These are phyloP conservation scores for Metarhizium anisopliae DNA, from an alignment of 2,329 filamentous ascomycete species.

Conservation along the genomic window DNA sequence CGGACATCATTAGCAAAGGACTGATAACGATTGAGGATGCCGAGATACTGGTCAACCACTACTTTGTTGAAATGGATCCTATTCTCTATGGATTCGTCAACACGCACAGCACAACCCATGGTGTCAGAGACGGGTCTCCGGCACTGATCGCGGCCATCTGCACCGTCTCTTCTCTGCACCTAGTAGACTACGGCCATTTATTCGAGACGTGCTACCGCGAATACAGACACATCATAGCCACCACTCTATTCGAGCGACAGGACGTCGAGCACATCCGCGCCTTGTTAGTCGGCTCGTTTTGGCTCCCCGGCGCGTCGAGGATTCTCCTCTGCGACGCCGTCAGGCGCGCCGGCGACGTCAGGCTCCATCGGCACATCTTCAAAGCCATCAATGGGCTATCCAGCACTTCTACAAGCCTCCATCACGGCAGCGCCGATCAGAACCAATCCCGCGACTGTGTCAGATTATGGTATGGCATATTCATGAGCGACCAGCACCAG, in stretches of 20 bases:
- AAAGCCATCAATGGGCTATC: not conserved
- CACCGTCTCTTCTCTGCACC: conserved; percentile 14
- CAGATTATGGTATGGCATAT: conserved; percentile 28
- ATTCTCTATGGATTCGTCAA: conserved; percentile 13
- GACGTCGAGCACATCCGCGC: conserved; percentile 26
- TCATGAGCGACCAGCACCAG: conserved; percentile 25
- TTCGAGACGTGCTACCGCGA: conserved; percentile 3
- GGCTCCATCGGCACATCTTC: conserved; percentile 18
- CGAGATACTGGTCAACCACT: conserved; percentile 14
- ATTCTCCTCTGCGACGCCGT: conserved; percentile 28
- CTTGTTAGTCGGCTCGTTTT: conserved; percentile 28
- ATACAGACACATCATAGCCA: not conserved
- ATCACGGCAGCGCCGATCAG: conserved; percentile 8
- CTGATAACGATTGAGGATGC: conserved; percentile 10
- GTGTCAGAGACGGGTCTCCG: conserved; percentile 12
- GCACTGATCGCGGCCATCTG: conserved; percentile 12
- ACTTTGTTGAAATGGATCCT: conserved; percentile 12
- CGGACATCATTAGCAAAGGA: conserved; percentile 13
- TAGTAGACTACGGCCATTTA: conserved; percentile 8
- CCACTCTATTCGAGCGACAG: conserved; percentile 17
- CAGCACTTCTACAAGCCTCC: not conserved
- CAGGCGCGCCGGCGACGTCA: conserved; percentile 28
- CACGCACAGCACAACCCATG: conserved; percentile 9
- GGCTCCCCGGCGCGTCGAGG: conserved; percentile 29
- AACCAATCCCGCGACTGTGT: conserved; percentile 18